Evolutionary conservation across 2,329 filamentous ascomycete genomes (phyloP), one percentile per base, ranked within the genome.

Genomic region (Chaetomium sp.): DNA sequence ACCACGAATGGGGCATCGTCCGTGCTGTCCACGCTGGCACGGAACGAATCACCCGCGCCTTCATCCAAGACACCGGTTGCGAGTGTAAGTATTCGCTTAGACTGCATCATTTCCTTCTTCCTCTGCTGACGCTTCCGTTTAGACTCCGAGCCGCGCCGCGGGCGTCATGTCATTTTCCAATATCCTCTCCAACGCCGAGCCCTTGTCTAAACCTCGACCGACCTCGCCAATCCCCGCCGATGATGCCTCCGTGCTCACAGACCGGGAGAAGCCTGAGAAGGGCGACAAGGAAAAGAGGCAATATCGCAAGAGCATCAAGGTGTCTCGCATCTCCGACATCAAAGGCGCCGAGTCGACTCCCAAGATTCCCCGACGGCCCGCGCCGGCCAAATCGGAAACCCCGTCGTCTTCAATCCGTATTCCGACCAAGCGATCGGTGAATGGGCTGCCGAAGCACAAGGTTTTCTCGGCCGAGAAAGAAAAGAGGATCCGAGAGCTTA

Each of bases 121-220:
- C 10, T 46, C 36, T 46, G 33, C 43, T 6, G 12, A 7, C 10
- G 11, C 8, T 19, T 6, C 10, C 35, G 45, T 33, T 37, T 52
- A 91, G 81, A 87, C 87, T 49, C 82, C 87, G 1, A 84, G 82
- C 63, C 85, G 91, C 69, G 79, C 86, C 42, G 86, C 87, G 56
- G 88, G 95, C 69, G 88, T 91, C 52, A 96, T 96, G 91, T 94
- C 91, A 5, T 94, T 97, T 67, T 94, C 90, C 62, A 96, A 91
- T 69, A 95, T 97, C 57, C 85, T 97, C 44, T 92, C 90, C 4
- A 91, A 83, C 62, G 80, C 88, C 54, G 86, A 90, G 54, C 84
- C 87, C 52, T 78, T 82, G 41, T 75, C 78, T 2, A 78, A 78
- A 58, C 77, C 79, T 65, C 52, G 53, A 46, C 56, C 61, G 4